Evolutionary conservation across 1,139 yeast species (phyloP).

Genomic region (Suhomyces atakaporum): DNA sequence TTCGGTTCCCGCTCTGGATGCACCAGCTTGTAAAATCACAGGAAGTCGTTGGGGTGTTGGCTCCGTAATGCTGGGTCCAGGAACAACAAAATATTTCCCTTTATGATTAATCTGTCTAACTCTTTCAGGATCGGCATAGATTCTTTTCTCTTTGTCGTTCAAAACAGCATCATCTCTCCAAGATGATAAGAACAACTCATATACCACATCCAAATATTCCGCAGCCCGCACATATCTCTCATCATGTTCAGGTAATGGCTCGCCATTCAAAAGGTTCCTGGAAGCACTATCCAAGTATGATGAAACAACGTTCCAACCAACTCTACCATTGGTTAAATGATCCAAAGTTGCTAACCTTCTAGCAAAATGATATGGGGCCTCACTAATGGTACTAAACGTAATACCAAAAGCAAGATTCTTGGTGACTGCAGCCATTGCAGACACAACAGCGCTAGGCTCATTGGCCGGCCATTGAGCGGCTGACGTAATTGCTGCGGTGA

Average conservation of each 20-base stretch:
- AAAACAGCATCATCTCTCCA: slow-evolving; percentile 51
- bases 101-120: slow-evolving; percentile 42
- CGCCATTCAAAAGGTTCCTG: slow-evolving; percentile 37
- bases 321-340: slow-evolving; percentile 45
- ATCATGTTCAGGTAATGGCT: slow-evolving; percentile 40
- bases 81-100: slow-evolving; percentile 43
- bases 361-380: slow-evolving; percentile 47
- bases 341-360: slow-evolving; percentile 46
- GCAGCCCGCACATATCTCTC: slow-evolving; percentile 44
- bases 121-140: slow-evolving; percentile 41
- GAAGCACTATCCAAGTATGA: slow-evolving; percentile 45
- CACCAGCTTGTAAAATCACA: slow-evolving; percentile 50
- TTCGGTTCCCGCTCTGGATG: slow-evolving; percentile 45
- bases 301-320: slow-evolving; percentile 49
- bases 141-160: slow-evolving; percentile 25
- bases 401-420: slow-evolving; percentile 42
- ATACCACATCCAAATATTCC: slow-evolving; percentile 44
- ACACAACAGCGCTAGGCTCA: slow-evolving; percentile 42
- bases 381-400: slow-evolving; percentile 47
- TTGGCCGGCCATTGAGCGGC: slow-evolving; percentile 48
- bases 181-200: slow-evolving; percentile 41
- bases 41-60: slow-evolving; percentile 50
- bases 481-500: slow-evolving; percentile 37
- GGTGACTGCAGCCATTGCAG: slow-evolving; percentile 48
- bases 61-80: slow-evolving; percentile 47